Percentiles rank a stretch among this genome's conserved stretches.
phyloP scores from a whole-genome alignment of 2,329 filamentous ascomycete species.

The Colletotrichum liriopes region DNA sequence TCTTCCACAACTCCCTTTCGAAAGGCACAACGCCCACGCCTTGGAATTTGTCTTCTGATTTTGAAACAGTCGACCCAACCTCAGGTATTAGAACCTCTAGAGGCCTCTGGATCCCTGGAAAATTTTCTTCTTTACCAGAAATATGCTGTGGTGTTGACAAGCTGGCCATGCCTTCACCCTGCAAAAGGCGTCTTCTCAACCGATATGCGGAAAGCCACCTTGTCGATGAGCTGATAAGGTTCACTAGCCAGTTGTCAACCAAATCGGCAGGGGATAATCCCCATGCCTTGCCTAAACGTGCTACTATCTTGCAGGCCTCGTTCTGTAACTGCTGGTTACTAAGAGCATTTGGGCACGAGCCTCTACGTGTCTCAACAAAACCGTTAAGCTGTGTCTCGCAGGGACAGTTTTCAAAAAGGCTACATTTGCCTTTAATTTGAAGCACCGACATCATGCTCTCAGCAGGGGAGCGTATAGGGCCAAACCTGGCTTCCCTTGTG shows the following conservation, averaged over 20 bases:
- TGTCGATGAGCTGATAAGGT: slow-evolving; percentile 33
- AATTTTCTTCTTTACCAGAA: neutral
- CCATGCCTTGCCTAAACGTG: slow-evolving; percentile 28
- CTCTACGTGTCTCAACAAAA: slow-evolving; percentile 18
- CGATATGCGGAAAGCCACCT: slow-evolving; percentile 28
- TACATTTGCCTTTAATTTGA: slow-evolving; percentile 49
- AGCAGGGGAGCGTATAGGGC: slow-evolving; percentile 45
- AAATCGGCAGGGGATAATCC: slow-evolving; percentile 32
- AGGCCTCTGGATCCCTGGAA: neutral
- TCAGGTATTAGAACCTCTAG: neutral
- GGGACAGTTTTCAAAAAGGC: slow-evolving; percentile 47
- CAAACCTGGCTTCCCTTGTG: slow-evolving; percentile 44
- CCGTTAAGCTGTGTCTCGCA: slow-evolving; percentile 44
- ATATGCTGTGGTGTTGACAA: neutral
- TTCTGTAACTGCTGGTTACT: slow-evolving; percentile 42
- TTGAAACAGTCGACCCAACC: neutral
- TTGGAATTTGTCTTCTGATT: neutral
- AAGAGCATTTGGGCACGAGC: slow-evolving; percentile 15
- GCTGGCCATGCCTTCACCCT: neutral
- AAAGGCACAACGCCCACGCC: neutral
- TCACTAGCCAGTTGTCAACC: slow-evolving; percentile 35
- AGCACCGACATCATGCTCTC: slow-evolving; percentile 46
- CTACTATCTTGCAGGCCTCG: slow-evolving; percentile 44
- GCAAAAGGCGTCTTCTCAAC: neutral
- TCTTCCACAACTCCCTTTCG: neutral